A percentile compares a stretch with the other conserved stretches of the same genome.
Conservation (phyloP, 2,329 filamentous ascomycete species). For the Fusarium palustre region DNA sequence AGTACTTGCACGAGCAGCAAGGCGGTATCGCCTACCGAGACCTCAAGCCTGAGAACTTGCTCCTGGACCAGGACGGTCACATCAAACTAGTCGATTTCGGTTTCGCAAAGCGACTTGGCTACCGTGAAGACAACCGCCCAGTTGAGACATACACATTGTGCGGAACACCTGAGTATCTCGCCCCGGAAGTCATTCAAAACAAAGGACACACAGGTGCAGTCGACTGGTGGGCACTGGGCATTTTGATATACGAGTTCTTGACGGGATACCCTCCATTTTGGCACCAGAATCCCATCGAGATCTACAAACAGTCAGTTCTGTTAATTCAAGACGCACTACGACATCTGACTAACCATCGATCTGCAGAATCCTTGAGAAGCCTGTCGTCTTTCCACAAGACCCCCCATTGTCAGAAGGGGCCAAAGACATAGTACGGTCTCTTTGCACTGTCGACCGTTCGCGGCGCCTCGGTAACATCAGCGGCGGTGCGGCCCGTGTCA, state of each 20-base stretch:
- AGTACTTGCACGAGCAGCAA: constrained; percentile 82
- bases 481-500: constrained; percentile 78
- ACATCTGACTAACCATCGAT: constrained; percentile 7
- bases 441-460: constrained; percentile 84
- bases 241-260: constrained; percentile 85
- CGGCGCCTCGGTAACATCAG: constrained; percentile 82
- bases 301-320: constrained; percentile 77
- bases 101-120: constrained; percentile 82
- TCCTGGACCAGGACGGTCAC: constrained; percentile 81
- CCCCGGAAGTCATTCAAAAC: constrained; percentile 86
- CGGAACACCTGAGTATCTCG: constrained; percentile 85
- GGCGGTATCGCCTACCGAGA: constrained; percentile 84
- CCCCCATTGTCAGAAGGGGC: constrained; percentile 74
- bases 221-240: constrained; percentile 90
- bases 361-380: constrained; percentile 79
- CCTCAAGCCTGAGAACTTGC: constrained; percentile 84
- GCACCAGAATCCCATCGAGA: constrained; percentile 88
- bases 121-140: constrained; percentile 58
- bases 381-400: constrained; percentile 78
- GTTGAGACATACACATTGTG: constrained; percentile 85
- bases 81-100: constrained; percentile 88
- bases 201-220: constrained; percentile 81
- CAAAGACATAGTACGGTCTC: constrained; percentile 78
- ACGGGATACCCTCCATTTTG: constrained; percentile 89
- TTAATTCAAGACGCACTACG: not conserved